Base-by-base conservation (phyloP, 108 stramenopile genomes). In the Nitzschia putrida region DNA sequence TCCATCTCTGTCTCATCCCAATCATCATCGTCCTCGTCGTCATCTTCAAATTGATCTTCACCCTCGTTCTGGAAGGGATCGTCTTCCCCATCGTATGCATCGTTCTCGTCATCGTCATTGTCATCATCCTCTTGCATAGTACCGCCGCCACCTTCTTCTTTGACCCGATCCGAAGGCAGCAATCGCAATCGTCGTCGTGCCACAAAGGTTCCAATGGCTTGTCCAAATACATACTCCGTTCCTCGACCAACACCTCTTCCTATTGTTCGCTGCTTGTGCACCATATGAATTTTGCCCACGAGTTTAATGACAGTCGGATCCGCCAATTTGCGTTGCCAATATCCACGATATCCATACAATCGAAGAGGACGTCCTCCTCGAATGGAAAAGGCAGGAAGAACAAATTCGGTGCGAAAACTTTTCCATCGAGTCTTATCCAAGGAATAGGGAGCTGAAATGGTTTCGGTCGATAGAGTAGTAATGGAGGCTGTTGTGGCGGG, bases 171-270 rank as follows among this genome's bases (percentile, higher is more conserved):
- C 37, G 79, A 68, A 2, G 47, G 53, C 24, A 39, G n/a, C 14
- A 70, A 47, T 45, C 53, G 63, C 16, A 85, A 42, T 43, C 80
- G 53, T 42, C 78, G 43, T 57, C 80, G 43, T 20, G 80, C 80
- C 1, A 85, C 77, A 73, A 85, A 85, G 26, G 80, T 85, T 61
- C 84, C 84, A 23, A 80, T 50, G 7, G 57, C 23, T 57, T 43
- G 51, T 12, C 47, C 58, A 54, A 66, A 75, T 0, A 54, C 25
- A 54, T 68, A 75, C 53, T 66, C 49, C 2, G 47, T 16, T 49
- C 47, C 47, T 34, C 29, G 29, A 29, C 76, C 75, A 21, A 26
- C 21, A 29, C 49, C 16, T 53, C 63, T 81, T 0, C 74, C 70
- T 38, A 57, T 61, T 49, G 34, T 37, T 44, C 68, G 54, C 64